These are phyloP conservation scores for Serendipita indica DNA, from an alignment of 768 basidiomycete species.

Conservation along the genomic window DNA sequence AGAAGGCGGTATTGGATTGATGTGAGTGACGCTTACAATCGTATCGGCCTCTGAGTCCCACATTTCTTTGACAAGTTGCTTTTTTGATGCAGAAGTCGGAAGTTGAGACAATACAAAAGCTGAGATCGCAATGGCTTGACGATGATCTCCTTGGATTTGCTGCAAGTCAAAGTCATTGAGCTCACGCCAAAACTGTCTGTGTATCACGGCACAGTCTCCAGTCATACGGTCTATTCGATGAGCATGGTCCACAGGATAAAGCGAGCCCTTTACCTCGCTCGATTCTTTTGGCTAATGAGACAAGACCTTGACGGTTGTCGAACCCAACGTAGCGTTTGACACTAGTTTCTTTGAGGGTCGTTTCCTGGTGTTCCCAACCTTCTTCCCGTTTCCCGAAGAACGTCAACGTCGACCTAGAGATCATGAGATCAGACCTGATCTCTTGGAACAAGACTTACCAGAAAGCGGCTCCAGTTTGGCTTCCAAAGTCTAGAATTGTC, in stretches of 20 bases:
- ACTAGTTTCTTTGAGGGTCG: slow-evolving; percentile 33
- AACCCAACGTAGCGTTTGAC: slow-evolving; percentile 54
- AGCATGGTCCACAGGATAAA: neutral
- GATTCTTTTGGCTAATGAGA: slow-evolving; percentile 49
- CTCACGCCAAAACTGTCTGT: slow-evolving; percentile 12
- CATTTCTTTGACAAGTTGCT: slow-evolving; percentile 61
- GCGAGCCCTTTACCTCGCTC: slow-evolving; percentile 19
- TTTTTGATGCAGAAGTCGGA: slow-evolving; percentile 42
- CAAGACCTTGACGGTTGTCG: slow-evolving; percentile 61
- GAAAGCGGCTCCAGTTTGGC: slow-evolving; percentile 66
- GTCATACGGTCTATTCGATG: slow-evolving; percentile 9
- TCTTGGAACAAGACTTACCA: slow-evolving; percentile 37
- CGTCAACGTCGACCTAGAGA: slow-evolving; percentile 21
- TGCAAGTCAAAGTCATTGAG: slow-evolving; percentile 30
- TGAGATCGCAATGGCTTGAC: slow-evolving; percentile 64
- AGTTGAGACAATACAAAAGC: slow-evolving; percentile 77
- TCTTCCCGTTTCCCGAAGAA: slow-evolving; percentile 38
- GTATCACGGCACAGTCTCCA: slow-evolving; percentile 14
- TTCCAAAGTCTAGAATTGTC: slow-evolving; percentile 69
- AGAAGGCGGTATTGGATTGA: slow-evolving; percentile 13
- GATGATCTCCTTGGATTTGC: slow-evolving; percentile 30
- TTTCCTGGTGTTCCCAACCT: slow-evolving; percentile 15
- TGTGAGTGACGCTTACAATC: slow-evolving; percentile 35
- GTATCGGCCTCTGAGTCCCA: slow-evolving; percentile 84
- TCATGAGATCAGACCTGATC: neutral